Percentiles rank a stretch among this genome's conserved stretches.
phyloP scores from a whole-genome alignment of 768 basidiomycete genomes.

The Goffeauzyma gilvescens region DNA sequence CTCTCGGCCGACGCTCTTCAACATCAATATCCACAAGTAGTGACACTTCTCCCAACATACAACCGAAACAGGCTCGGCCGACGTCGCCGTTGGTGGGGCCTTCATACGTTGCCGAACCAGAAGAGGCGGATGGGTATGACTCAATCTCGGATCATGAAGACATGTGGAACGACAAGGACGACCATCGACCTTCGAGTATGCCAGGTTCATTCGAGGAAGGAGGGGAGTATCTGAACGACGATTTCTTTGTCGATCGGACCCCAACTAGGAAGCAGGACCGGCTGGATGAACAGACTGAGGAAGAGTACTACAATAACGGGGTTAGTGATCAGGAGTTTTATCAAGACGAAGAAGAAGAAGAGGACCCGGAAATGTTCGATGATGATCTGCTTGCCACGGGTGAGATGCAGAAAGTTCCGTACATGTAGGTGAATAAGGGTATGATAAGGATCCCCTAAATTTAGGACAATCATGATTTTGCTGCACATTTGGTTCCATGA shows the following conservation, averaged over 20 bases:
- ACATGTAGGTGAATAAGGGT: no score
- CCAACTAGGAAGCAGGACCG: background rate
- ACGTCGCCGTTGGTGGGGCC: constrained; percentile 52
- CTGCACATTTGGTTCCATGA: no score
- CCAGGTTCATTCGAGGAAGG: constrained; percentile 11
- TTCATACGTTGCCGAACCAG: constrained; percentile 54
- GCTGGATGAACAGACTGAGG: constrained; percentile 3
- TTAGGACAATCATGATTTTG: no score
- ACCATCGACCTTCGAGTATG: constrained; percentile 9
- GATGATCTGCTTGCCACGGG: constrained; percentile 61
- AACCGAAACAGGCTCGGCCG: no score
- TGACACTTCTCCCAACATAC: no score
- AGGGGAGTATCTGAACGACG: constrained; percentile 9
- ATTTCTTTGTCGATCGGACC: constrained; percentile 11
- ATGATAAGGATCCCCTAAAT: no score
- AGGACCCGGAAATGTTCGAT: constrained; percentile 49
- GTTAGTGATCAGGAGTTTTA: no score
- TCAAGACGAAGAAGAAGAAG: constrained; percentile 17
- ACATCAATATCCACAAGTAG: no score
- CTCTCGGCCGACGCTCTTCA: constrained; percentile 26
- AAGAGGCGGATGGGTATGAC: constrained; percentile 60
- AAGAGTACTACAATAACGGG: constrained; percentile 14
- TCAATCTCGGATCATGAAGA: constrained; percentile 14
- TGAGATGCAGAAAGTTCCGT: constrained; percentile 47
- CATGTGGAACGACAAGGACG: background rate